Base-by-base conservation (phyloP, 2,329 filamentous ascomycete species). In the Alternaria dauci region DNA sequence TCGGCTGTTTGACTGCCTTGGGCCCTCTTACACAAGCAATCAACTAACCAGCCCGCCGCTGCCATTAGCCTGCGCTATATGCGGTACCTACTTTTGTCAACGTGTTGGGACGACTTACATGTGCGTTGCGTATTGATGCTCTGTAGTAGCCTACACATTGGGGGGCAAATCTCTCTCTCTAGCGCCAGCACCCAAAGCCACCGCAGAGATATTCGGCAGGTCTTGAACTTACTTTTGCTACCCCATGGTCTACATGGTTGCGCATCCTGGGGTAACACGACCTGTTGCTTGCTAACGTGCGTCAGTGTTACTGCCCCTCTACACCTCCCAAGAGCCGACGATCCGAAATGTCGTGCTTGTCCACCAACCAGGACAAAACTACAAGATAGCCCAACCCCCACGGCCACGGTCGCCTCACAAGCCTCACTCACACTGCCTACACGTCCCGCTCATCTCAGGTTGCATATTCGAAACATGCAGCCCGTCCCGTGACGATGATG, bases 1-100 rank as follows among this genome's bases (percentile, higher is more conserved):
- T 75, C 73, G 71, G 72, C 63, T 71, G 63, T 70, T 66, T 71
- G 61, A 53, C 72, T 65, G 30, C 52, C 58, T 69, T 68, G 60
- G 62, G 68, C 59, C 58, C 67, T 69, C 60, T 71, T 68, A 70
- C 65, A 66, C 59, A 66, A 41, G 51, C 66, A 46, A 8, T 50
- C 59, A 60, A 61, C 63, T 63, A 66, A 64, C 50, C 44, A 47
- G 53, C 58, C 58, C 59, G 61, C 66, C 65, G 61, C 61, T 61
- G 63, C 61, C 59, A 52, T 68, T 66, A 67, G 60, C 59, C 61
- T 67, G 58, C 60, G 55, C 50, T 55, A 54, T 43, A 53, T 58
- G 50, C 55, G 28, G 47, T 59, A 53, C 44, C 8, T 50, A 55
- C 39, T 38, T 42, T 58, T 23, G 20, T 23, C 34, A 20, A 8